Evolutionary conservation across 495 filamentous ascomycete species (phyloP).

Genomic region (Daldinia decipiens): DNA sequence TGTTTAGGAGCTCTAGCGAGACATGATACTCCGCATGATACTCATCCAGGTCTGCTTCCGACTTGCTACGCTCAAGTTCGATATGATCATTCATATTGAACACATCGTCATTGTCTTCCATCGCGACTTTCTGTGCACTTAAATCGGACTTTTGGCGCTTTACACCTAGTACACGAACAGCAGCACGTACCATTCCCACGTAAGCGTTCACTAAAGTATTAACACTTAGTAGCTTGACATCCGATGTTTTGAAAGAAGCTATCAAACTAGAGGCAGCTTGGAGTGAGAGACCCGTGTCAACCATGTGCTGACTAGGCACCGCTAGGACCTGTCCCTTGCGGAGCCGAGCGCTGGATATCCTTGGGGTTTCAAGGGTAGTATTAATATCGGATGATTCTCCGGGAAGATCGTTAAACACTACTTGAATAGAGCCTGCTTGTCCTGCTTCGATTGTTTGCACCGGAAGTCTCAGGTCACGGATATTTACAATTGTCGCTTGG

Average conservation of each 20-base stretch:
- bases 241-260: conserved; percentile 56
- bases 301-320: conserved; percentile 63
- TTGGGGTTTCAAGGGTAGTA: conserved; percentile 35
- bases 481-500: conserved; percentile 78
- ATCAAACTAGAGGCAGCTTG: conserved; percentile 66
- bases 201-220: conserved; percentile 79
- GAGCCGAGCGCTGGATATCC: conserved; percentile 60
- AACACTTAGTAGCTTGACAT: conserved; percentile 51
- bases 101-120: conserved; percentile 65
- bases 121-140: conserved; percentile 37
- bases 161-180: conserved; percentile 70
- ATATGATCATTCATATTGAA: conserved; percentile 71
- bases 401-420: conserved; percentile 64
- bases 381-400: conserved; percentile 34
- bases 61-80: conserved; percentile 50
- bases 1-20: conserved; percentile 77
- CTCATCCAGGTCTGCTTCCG: conserved; percentile 48
- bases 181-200: conserved; percentile 84
- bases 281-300: conserved; percentile 57
- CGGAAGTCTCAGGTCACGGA: conserved; percentile 87
- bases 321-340: conserved; percentile 88
- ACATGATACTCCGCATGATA: conserved; percentile 66
- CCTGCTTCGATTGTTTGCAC: conserved; percentile 79
- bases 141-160: conserved; percentile 40
- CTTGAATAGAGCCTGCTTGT: conserved; percentile 90